Evolutionary conservation across 495 filamentous ascomycete genomes (phyloP), one percentile per base, ranked within the genome.

Genomic region (Penicillium angulare): DNA sequence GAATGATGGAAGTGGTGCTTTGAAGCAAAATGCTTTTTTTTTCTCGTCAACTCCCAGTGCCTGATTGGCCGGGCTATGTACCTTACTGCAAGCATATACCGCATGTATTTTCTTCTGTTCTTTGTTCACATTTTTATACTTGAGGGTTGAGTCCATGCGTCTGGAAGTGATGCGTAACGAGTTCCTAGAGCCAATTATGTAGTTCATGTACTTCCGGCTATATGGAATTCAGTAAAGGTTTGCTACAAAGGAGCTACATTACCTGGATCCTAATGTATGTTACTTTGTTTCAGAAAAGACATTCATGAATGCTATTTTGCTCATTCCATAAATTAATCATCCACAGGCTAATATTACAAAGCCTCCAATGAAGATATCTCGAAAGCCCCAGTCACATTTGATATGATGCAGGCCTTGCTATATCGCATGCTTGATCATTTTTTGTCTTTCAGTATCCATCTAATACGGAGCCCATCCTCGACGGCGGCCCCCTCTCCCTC

Each of bases 401-500:
- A 1, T 31, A 31, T 31, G 27, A 12, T 12, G 17, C 17, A 42
- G 8, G 9, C 7, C 45, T n/a, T 24, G 13, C 23, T 16, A 44
- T 18, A 18, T 32, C 27, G 12, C 45, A 6, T 24, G 13, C 23
- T 16, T 29, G 9, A 18, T 32, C 27, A 18, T 10, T 13, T 6
- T 18, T 29, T 44, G 9, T 29, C 31, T 40, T 29, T 27, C 15
- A n/a, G n/a, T n/a, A n/a, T n/a, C n/a, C n/a, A n/a, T n/a, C 56
- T 44, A 75, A 59, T 77, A 77, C 7, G 74, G 74, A 34, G 63
- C 68, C 66, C 73, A 73, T 52, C 73, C 67, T 8, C 73, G 69
- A 36, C 68, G 71, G 6, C 69, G 60, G 15, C 67, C 61, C 21
- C 64, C 55, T 35, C 69, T 53, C 12, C 56, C 59, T 12, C 31